Conservation (phyloP, 345 rosid species). For the Aquilaria yunnanensis region DNA sequence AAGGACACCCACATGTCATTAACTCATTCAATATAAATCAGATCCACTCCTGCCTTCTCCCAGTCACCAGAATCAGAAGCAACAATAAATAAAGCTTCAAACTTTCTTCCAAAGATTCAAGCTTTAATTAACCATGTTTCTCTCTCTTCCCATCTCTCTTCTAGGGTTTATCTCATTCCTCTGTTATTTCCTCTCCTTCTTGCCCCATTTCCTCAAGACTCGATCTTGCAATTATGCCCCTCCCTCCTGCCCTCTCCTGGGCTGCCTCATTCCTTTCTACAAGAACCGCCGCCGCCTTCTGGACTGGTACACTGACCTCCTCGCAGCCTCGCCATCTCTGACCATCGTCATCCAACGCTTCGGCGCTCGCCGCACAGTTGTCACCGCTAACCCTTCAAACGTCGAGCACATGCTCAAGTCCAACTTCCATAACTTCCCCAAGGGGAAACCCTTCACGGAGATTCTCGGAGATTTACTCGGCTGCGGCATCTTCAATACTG, state of each 20-base stretch:
- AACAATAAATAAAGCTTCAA: neutral
- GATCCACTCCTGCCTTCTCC: too few species aligned
- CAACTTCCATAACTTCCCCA: constrained; percentile 66
- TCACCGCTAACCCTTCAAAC: constrained; percentile 67
- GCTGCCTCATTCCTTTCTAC: constrained; percentile 63
- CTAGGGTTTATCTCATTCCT: neutral
- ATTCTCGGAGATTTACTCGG: constrained; percentile 83
- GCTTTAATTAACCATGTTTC: neutral
- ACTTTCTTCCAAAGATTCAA: neutral
- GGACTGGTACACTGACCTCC: constrained; percentile 70
- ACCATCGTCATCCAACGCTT: constrained; percentile 49
- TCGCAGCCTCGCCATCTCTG: constrained; percentile 43
- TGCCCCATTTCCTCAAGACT: constrained; percentile 29
- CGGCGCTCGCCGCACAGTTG: constrained; percentile 48
- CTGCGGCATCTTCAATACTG: constrained; percentile 70
- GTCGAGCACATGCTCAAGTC: constrained; percentile 65
- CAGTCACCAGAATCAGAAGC: too few species aligned
- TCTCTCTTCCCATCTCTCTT: too few species aligned
- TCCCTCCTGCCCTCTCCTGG: constrained; percentile 54
- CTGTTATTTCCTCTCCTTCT: neutral
- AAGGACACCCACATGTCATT: too few species aligned
- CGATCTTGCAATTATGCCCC: constrained; percentile 12
- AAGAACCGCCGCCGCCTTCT: constrained; percentile 52
- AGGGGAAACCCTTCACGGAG: constrained; percentile 74
- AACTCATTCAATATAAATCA: too few species aligned